Conservation (phyloP, 805 yeast species). For the Debaryomyces hansenii region DNA sequence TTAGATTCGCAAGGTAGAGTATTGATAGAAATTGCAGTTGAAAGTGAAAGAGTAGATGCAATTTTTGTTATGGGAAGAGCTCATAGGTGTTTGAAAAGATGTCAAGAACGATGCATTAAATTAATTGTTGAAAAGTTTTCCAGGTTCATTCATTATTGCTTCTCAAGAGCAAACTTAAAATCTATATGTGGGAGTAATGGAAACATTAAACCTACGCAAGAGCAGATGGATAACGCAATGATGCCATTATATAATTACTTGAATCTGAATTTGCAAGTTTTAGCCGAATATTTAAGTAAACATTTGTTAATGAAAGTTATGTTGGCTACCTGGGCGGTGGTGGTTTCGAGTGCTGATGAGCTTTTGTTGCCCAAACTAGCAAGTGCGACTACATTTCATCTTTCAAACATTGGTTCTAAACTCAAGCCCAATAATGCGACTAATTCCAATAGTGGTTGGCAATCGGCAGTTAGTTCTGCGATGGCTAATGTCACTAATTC, state of each 20-base stretch:
- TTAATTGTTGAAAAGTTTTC: conserved; percentile 74
- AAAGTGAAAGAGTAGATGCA: conserved; percentile 78
- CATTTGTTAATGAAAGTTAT: conserved; percentile 62
- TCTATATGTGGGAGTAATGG: conserved; percentile 56
- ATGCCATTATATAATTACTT: conserved; percentile 73
- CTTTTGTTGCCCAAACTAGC: conserved; percentile 73
- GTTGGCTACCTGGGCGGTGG: conserved; percentile 78
- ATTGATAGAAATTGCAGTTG: conserved; percentile 67
- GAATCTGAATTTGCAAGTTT: conserved; percentile 62
- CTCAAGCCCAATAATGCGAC: conserved; percentile 8
- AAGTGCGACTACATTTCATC: conserved; percentile 35
- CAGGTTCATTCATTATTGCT: conserved; percentile 55
- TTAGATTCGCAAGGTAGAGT: conserved; percentile 70
- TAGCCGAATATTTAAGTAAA: conserved; percentile 59
- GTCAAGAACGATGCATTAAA: conserved; percentile 66
- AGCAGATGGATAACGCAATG: conserved; percentile 61
- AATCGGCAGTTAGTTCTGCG: conserved; percentile 46
- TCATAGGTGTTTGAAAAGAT: conserved; percentile 60
- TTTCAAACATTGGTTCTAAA: conserved; percentile 21
- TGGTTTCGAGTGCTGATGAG: conserved; percentile 66
- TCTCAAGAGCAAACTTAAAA: conserved; percentile 59
- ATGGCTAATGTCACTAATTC: conserved; percentile 50
- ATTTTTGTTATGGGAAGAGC: conserved; percentile 78
- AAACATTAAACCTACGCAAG: conserved; percentile 39
- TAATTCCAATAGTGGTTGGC: conserved; percentile 32